phyloP scores from a whole-genome alignment of 805 yeast species.

The Torulaspora maleeae region DNA sequence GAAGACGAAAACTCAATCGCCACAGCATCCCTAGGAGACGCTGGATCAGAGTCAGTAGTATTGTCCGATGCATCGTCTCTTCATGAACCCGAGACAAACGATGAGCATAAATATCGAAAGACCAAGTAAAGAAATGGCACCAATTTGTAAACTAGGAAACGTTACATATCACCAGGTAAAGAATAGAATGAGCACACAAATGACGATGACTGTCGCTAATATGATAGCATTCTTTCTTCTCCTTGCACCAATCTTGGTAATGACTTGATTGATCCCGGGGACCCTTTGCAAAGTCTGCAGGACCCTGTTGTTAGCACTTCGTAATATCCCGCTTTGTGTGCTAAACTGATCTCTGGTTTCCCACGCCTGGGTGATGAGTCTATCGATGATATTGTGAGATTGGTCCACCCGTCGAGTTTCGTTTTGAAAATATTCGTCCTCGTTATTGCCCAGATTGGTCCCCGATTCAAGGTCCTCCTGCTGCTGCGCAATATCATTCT shows the following conservation, averaged over 20 bases:
- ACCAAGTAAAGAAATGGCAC: not conserved
- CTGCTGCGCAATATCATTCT: slow-evolving; percentile 72
- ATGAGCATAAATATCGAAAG: not conserved
- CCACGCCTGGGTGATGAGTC: slow-evolving; percentile 76
- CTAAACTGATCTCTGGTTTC: slow-evolving; percentile 82
- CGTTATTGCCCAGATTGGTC: slow-evolving; percentile 34
- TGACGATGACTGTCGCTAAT: slow-evolving; percentile 66
- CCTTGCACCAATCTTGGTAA: slow-evolving; percentile 79
- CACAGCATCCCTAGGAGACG: slow-evolving; percentile 24
- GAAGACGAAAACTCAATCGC: slow-evolving; percentile 30
- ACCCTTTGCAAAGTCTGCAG: slow-evolving; percentile 57
- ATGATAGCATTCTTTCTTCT: slow-evolving; percentile 83
- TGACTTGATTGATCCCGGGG: slow-evolving; percentile 77
- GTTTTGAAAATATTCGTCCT: slow-evolving; percentile 69
- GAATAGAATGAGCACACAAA: slow-evolving; percentile 67
- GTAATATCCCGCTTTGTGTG: slow-evolving; percentile 62
- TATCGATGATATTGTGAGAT: slow-evolving; percentile 72
- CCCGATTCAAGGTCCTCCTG: slow-evolving; percentile 30
- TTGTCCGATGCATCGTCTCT: slow-evolving; percentile 16
- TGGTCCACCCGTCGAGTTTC: slow-evolving; percentile 71
- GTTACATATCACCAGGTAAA: slow-evolving; percentile 39
- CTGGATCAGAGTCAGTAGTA: slow-evolving; percentile 6
- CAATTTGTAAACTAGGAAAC: not conserved
- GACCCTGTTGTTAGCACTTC: slow-evolving; percentile 59
- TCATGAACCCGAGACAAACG: not conserved